Evolutionary conservation across 176 grass and related monocot genomes (phyloP).

Genomic region (Saccharum spontaneum): DNA sequence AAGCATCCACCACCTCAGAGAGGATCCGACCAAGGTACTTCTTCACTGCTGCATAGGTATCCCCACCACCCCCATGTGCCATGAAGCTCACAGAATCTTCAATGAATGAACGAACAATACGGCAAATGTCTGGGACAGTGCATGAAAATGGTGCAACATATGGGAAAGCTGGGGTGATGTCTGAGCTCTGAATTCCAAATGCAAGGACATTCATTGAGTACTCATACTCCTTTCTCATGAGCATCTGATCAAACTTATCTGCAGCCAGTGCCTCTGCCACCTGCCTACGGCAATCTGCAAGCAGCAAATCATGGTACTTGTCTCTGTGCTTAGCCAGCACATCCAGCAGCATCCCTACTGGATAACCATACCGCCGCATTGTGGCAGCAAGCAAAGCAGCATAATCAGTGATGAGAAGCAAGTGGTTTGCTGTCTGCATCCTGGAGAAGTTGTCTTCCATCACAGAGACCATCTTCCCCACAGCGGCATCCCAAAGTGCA

Average conservation of each 20-base stretch:
- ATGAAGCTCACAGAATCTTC: conserved; percentile 98
- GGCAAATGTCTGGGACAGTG: conserved; percentile 87
- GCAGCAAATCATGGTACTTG: conserved; percentile 94
- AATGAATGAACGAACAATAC: conserved; percentile 93
- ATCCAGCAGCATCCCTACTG: conserved; percentile 86
- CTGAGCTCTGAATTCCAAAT: conserved; percentile 95
- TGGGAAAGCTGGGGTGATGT: conserved; percentile 92
- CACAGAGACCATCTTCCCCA: conserved; percentile 89
- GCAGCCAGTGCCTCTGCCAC: conserved; percentile 82
- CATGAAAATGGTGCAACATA: conserved; percentile 88
- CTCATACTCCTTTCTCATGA: conserved; percentile 99
- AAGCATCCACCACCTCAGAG: conserved; percentile 61
- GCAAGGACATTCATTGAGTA: conserved; percentile 98
- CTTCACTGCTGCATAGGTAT: conserved; percentile 78
- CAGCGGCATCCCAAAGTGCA: conserved; percentile 82
- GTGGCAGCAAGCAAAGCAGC: conserved; percentile 78
- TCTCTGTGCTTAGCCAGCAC: conserved; percentile 88
- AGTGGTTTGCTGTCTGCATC: conserved; percentile 98
- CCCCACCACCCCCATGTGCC: conserved; percentile 87
- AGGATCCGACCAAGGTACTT: conserved; percentile 95
- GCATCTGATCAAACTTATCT: conserved; percentile 96
- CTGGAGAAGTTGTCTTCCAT: conserved; percentile 94
- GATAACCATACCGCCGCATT: conserved; percentile 82
- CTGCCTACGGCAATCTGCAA: conserved; percentile 91
- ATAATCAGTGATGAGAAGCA: conserved; percentile 95